Base-by-base conservation (phyloP, 352 stramenopile species). In the Pythium biforme region DNA sequence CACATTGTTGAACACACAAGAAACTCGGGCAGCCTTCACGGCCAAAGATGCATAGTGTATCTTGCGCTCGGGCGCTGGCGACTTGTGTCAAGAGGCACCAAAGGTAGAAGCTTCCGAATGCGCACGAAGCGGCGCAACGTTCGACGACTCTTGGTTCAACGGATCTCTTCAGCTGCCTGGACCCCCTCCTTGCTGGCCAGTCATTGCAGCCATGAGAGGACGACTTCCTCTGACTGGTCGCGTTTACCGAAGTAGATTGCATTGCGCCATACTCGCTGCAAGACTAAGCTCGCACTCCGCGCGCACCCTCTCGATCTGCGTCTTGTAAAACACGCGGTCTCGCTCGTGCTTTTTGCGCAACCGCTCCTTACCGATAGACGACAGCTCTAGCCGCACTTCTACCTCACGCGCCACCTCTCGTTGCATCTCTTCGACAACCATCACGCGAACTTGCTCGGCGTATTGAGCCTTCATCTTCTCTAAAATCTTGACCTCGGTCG, bases 251-350 rank as follows among this genome's bases (percentile, higher is more conserved):
- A 94, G 68, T 27, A 94, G 62, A 62, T 92, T 94, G 72, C 74
- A 82, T 66, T 89, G 79, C 41, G 77, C 76, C 66, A 87, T 87
- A 7, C 75, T 77, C 0, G 77, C 57, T 0, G 77, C 81, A 49
- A 92, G 79, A 54, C 72, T 73, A 67, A 88, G 66, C 67, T 92
- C 79, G 57, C 81, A 90, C 68, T 92, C 82, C 33, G 59, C 70
- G 0, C 69, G 77, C 49, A 90, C 71, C 10, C 83, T 73, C 52
- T 85, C 68, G 59, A 94, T 82, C 62, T 90, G 85, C 33, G 70
- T 46, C 48, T 75, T 75, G 66, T 84, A 74, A 66, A 84, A 77
- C 9, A 43, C 66, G 0, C 85, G 76, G 19, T 90, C 82, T 15
- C 65, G 69, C 19, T 81, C 75, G 40, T 89, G 76, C 43, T 73